Percentiles rank a stretch among this genome's conserved stretches.
These are phyloP conservation scores for Lodderomyces margitis DNA, from an alignment of 1,139 yeast genomes.

Conservation along the genomic window DNA sequence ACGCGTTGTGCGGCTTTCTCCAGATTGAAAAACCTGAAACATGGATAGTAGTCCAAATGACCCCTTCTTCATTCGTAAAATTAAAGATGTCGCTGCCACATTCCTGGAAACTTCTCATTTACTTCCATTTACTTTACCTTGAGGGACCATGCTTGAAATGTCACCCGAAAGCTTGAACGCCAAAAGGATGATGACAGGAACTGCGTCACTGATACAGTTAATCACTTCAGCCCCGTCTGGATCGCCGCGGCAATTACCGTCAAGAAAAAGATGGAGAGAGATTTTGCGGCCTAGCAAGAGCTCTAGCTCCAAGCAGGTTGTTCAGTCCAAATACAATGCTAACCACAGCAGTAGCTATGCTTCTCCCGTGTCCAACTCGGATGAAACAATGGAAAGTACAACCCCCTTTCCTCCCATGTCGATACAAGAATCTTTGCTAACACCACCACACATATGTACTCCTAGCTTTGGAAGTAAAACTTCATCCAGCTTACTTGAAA, in stretches of 20 bases:
- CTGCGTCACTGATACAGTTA: background rate
- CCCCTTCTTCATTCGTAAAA: background rate
- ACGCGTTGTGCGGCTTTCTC: slow-evolving; percentile 2
- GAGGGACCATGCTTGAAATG: background rate
- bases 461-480: background rate
- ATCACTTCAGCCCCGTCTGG: background rate
- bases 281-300: background rate
- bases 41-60: too few species aligned
- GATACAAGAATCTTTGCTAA: background rate
- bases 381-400: background rate
- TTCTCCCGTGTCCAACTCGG: background rate
- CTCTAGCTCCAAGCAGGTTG: background rate
- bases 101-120: background rate
- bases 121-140: background rate
- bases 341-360: background rate
- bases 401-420: slow-evolving; percentile 2
- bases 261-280: slow-evolving; percentile 2
- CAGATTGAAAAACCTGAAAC: slow-evolving; percentile 2
- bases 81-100: background rate
- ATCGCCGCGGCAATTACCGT: background rate
- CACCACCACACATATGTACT: background rate
- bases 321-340: background rate
- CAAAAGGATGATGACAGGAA: background rate
- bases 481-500: background rate
- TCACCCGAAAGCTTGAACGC: background rate